Conservation (phyloP, 2,329 filamentous ascomycete genomes). For the Aspergillus puulaauensis region DNA sequence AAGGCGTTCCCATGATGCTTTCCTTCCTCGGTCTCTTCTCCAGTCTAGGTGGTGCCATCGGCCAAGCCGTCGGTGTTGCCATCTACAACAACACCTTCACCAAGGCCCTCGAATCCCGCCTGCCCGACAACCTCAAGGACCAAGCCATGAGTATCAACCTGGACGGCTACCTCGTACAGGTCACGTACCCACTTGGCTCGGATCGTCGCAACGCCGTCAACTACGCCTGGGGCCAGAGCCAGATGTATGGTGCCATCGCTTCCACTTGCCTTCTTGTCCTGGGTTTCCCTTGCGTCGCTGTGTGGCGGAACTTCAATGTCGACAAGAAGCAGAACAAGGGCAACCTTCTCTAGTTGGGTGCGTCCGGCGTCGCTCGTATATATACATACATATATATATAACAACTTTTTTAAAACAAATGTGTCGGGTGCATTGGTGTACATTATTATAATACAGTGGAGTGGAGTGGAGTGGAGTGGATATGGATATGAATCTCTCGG, state of each 20-base stretch:
- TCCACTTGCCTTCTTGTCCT: slow-evolving; percentile 34
- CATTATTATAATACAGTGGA: not conserved
- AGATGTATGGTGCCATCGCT: slow-evolving; percentile 36
- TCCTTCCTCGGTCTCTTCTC: slow-evolving; percentile 36
- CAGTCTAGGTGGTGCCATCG: slow-evolving; percentile 38
- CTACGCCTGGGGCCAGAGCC: slow-evolving; percentile 39
- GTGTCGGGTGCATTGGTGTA: not conserved
- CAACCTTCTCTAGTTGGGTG: slow-evolving; percentile 9
- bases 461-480: too few relatives aligned
- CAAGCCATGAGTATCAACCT: slow-evolving; percentile 22
- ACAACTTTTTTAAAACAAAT: not conserved
- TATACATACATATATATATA: not conserved
- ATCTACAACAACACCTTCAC: slow-evolving; percentile 63
- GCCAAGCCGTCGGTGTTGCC: slow-evolving; percentile 28
- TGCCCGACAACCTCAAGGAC: slow-evolving; percentile 19
- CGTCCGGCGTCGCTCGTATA: not conserved
- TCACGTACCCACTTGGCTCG: slow-evolving; percentile 29
- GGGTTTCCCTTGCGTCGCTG: slow-evolving; percentile 32
- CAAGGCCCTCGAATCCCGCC: slow-evolving; percentile 37
- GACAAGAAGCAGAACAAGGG: slow-evolving; percentile 43
- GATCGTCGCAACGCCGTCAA: slow-evolving; percentile 35
- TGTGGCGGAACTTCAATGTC: slow-evolving; percentile 42
- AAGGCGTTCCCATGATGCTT: slow-evolving; percentile 51
- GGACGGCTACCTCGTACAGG: slow-evolving; percentile 26
- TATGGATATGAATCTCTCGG: too few relatives aligned